Base-by-base conservation (phyloP, 2,329 filamentous ascomycete species). In the Diaporthe vexans region DNA sequence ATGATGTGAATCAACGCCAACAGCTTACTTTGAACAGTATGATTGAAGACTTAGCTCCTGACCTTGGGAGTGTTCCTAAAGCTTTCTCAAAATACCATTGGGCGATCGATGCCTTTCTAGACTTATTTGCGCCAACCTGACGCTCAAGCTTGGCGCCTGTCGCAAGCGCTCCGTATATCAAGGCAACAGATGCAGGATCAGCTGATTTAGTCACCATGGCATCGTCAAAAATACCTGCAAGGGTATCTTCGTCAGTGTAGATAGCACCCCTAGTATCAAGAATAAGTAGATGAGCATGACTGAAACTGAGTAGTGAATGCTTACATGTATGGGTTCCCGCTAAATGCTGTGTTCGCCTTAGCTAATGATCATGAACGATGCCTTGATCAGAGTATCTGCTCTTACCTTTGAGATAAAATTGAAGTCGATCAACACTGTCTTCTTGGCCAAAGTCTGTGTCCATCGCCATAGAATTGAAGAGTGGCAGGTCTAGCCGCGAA, bases 11-110 rank as follows among this genome's bases (percentile, higher is more conserved):
- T n/a, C 24, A 54, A 54, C 51, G 8, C 26, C 4, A 54, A 4
- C 9, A 54, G 24, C 51, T 3, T 54, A 54, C 51, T 54, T 54
- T 54, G 24, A 54, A 54, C 26, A 54, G 26, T 9, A 13, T 15
- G 15, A 54, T 26, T 15, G 51, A 54, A 17, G 51, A 54, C 6
- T 54, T 54, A 26, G 51, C 9, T 6, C 51, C n/a, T 29, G 15
- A 13, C 11, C 9, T 29, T 54, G 51, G 24, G 6, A 29, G 51
- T 54, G 17, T 54, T 26, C 24, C 51, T 15, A 54, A 15, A 54
- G 51, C 51, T 26, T 54, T 54, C n/a, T 54, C 51, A 54, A 54
- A 54, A 54, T 54, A 54, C 51, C 24, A 26, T 17, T 54, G 51
- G 26, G 51, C 51, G 51, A 54, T 29, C 9, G 51, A 54, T 26